These are phyloP conservation scores for Solanum chilense DNA, from an alignment of 257 asterid species.

Conservation along the genomic window DNA sequence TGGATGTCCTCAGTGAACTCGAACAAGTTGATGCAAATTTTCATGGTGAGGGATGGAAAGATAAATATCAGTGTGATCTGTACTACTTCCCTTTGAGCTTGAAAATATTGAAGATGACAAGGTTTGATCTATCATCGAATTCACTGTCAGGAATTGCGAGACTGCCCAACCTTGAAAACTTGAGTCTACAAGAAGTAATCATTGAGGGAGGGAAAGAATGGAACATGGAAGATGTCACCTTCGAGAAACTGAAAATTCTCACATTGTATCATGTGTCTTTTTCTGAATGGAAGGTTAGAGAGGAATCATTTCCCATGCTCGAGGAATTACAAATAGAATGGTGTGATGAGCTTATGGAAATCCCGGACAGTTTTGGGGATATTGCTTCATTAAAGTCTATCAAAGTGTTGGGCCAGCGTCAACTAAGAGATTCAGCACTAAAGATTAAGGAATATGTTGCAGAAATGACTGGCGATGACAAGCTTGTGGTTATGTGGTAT, in stretches of 20 bases:
- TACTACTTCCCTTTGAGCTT: background rate
- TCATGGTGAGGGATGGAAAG: background rate
- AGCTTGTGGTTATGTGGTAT: background rate
- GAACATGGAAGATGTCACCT: background rate
- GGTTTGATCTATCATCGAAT: background rate
- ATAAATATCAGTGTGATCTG: background rate
- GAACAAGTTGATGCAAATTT: background rate
- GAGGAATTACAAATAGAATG: background rate
- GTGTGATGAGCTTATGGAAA: background rate
- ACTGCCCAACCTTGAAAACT: background rate
- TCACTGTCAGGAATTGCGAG: background rate
- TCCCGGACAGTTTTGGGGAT: background rate
- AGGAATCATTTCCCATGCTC: background rate
- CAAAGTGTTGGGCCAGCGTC: background rate
- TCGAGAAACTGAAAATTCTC: background rate
- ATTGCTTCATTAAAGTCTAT: background rate
- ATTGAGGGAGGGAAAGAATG: background rate
- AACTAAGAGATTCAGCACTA: background rate
- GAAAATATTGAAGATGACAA: no score
- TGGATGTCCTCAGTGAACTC: background rate
- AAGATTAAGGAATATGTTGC: background rate
- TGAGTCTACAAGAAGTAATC: background rate
- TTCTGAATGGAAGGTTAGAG: background rate
- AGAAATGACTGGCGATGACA: background rate
- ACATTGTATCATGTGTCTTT: background rate